Base-by-base conservation (phyloP, 257 asterid genomes). In the Capsicum baccatum region DNA sequence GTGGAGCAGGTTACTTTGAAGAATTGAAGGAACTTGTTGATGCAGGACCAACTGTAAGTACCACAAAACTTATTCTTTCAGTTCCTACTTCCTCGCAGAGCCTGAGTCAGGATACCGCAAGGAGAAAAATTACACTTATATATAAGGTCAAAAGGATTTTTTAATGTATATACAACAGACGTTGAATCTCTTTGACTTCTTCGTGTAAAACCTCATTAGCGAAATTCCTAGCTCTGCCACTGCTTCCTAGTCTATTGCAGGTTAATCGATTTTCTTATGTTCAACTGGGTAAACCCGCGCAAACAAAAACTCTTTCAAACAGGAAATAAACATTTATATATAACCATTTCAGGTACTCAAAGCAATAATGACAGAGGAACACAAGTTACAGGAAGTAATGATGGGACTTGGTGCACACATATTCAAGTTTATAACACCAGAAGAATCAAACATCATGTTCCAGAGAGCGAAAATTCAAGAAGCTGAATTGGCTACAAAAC, bases 341-440 rank as follows among this genome's bases (percentile, higher is more conserved):
- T 44, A 68, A 82, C 56, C 52, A 33, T 74, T 84, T 89, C 93
- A 94, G 99, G 89, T 96, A 55, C 93, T 93, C 47, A 92, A 88
- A 87, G 95, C 92, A n/a, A 88, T 96, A 3, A 93, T 94, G 95
- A 87, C 87, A 69, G 92, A 88, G 85, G 97, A 96, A 84, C 88
- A 83, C 87, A 96, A 94, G 85, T 59, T 93, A 83, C 98, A 89
- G 80, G 98, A 96, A 89, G 97, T 92, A 55, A 96, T 94, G 99
- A 87, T 91, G 3, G 98, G 98, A 79, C 90, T 93, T 85, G 99
- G 94, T 3, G 87, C 95, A 8, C 88, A 84, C 83, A 84, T 93
- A 47, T 93, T 96, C 95, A 92, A 87, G 84, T 88, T 92, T 13
- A 90, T 91, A 93, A 48, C 91, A 48, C 52, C 91, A 16, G 63